A percentile compares a stretch with the other conserved stretches of the same genome.
These are phyloP conservation scores for Solanum corneliomulleri DNA, from an alignment of 257 asterid genomes.

Conservation along the genomic window DNA sequence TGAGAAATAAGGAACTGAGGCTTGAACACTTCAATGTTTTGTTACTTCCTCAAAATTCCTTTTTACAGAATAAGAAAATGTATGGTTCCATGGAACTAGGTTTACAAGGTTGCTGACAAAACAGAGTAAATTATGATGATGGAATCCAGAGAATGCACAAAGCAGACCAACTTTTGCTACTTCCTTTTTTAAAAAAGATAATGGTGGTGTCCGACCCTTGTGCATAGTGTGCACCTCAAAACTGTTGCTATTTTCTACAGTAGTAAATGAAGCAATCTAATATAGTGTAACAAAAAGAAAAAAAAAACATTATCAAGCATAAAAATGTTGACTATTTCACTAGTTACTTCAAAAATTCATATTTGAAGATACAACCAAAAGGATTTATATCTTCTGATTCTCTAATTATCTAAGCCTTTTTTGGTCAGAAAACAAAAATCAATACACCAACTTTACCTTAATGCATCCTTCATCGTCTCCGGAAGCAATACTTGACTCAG, in stretches of 20 bases:
- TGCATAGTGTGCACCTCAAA: not conserved
- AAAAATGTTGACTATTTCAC: not conserved
- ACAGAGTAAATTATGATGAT: not conserved
- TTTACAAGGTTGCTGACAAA: not conserved
- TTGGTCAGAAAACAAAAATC: not conserved
- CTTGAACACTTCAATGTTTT: not conserved
- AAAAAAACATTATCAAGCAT: not conserved
- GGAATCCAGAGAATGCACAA: not conserved
- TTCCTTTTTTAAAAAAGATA: not conserved
- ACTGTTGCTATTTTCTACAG: not conserved
- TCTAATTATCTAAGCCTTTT: not conserved
- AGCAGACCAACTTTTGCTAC: not conserved
- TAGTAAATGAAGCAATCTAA: not conserved
- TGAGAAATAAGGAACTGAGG: not conserved
- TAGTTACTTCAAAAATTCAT: not conserved
- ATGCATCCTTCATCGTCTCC: conserved; percentile 88
- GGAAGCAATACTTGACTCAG: conserved; percentile 78
- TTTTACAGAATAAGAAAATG: not conserved
- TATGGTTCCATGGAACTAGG: not conserved
- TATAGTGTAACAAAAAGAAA: not conserved
- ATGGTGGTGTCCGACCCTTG: not conserved
- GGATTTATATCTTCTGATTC: not conserved
- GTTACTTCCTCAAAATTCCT: not conserved
- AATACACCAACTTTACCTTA: conserved; percentile 39
- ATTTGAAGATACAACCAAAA: not conserved